phyloP scores from a whole-genome alignment of 163 green algal species.

The Chlamydomonas reinhardtii region DNA sequence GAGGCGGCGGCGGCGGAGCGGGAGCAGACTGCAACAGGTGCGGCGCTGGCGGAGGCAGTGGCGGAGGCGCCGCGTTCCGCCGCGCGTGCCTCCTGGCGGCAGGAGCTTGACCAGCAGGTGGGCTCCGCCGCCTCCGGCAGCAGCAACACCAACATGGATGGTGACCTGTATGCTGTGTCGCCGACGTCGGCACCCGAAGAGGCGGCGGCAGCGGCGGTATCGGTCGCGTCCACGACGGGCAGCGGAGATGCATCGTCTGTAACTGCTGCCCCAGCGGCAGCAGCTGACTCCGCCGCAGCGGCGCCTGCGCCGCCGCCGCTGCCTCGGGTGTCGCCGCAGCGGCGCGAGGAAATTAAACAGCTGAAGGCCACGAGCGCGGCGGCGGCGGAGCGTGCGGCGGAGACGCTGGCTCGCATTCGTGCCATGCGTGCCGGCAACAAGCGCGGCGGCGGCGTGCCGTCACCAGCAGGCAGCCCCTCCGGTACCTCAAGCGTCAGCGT shows the following conservation, averaged over 20 bases:
- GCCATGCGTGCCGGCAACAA: constrained; percentile 14
- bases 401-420: constrained; percentile 43
- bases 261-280: background rate
- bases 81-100: too few species aligned
- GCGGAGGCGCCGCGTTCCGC: background rate
- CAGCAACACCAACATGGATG: too few species aligned
- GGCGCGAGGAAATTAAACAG: constrained; percentile 24
- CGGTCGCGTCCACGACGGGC: too few species aligned
- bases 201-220: too few species aligned
- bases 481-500: too few species aligned
- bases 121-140: too few species aligned
- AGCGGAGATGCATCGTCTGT: background rate
- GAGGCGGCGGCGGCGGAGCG: background rate
- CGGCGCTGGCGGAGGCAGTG: background rate
- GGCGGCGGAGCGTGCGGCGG: constrained; percentile 21
- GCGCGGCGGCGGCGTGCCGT: background rate
- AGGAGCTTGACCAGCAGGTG: too few species aligned
- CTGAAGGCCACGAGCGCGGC: constrained; percentile 35
- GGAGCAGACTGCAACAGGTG: background rate
- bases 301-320: background rate
- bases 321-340: background rate
- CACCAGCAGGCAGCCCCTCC: background rate
- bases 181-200: too few species aligned
- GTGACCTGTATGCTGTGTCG: too few species aligned
- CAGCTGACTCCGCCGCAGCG: background rate